Conservation (phyloP, 805 yeast genomes). For the Tanozyma kutaoensis region DNA sequence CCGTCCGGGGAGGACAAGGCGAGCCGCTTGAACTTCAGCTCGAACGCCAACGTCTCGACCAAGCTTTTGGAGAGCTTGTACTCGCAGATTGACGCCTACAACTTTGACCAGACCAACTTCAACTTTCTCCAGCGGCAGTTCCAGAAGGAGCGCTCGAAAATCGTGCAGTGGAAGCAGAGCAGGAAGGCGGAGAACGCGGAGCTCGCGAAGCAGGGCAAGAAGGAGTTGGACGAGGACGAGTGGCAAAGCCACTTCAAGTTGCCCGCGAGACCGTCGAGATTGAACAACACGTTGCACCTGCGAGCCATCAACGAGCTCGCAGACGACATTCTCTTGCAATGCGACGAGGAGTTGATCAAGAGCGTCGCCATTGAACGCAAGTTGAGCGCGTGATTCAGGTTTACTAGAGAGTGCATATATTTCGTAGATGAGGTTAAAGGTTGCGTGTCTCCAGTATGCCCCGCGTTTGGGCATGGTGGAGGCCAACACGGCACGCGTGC, state of each 20-base stretch:
- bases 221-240: slow-evolving; percentile 41
- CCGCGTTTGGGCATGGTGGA: slow-evolving; percentile 49
- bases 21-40: slow-evolving; percentile 26
- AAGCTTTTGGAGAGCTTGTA: slow-evolving; percentile 48
- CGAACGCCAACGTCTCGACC: slow-evolving; percentile 29
- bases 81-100: slow-evolving; percentile 61
- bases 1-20: slow-evolving; percentile 11
- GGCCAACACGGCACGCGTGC: slow-evolving; percentile 37
- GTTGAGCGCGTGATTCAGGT: too few species aligned
- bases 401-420: too few species aligned
- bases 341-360: slow-evolving; percentile 54
- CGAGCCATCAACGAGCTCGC: slow-evolving; percentile 61
- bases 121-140: slow-evolving; percentile 71
- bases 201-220: slow-evolving; percentile 44
- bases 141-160: slow-evolving; percentile 55
- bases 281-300: slow-evolving; percentile 55
- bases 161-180: slow-evolving; percentile 64
- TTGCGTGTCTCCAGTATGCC: slow-evolving; percentile 59
- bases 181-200: slow-evolving; percentile 52
- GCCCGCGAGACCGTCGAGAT: slow-evolving; percentile 65
- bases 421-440: slow-evolving; percentile 40
- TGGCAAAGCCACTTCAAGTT: slow-evolving; percentile 56
- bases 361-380: slow-evolving; percentile 46
- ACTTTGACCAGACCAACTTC: slow-evolving; percentile 67
- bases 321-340: slow-evolving; percentile 56